Percentiles rank a stretch among this genome's conserved stretches.
phyloP scores from a whole-genome alignment of 371 early-diverging fungal species.

The Cladochytrium tenue region DNA sequence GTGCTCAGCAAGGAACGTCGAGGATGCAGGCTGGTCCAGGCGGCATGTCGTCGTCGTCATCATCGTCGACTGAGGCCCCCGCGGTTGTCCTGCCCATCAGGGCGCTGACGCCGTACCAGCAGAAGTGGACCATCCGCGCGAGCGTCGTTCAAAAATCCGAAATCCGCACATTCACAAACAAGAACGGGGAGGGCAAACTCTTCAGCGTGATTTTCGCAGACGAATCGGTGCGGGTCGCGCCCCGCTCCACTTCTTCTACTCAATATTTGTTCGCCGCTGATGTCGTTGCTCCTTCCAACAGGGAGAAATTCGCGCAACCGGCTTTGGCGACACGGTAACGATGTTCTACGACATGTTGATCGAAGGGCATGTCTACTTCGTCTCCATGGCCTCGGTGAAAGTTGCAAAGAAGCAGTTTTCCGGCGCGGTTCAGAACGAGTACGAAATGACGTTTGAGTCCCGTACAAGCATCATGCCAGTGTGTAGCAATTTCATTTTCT shows the following conservation, averaged over 20 bases:
- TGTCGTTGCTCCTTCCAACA: slow-evolving; percentile 17
- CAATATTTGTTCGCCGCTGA: slow-evolving; percentile 6
- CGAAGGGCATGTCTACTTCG: slow-evolving; percentile 79
- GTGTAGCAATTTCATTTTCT: no score
- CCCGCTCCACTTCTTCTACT: slow-evolving; percentile 4
- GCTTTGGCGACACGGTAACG: slow-evolving; percentile 82
- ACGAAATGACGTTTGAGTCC: slow-evolving; percentile 85
- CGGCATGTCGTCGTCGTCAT: no score
- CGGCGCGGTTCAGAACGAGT: slow-evolving; percentile 77
- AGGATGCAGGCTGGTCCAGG: no score
- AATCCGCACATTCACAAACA: slow-evolving; percentile 80
- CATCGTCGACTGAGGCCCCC: slow-evolving; percentile 30
- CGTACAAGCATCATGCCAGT: slow-evolving; percentile 65
- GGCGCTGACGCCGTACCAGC: slow-evolving; percentile 67
- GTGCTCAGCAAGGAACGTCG: slow-evolving; percentile 5
- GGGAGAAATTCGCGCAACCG: slow-evolving; percentile 91
- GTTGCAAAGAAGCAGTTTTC: slow-evolving; percentile 86
- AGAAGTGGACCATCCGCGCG: slow-evolving; percentile 91
- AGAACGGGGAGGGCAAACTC: slow-evolving; percentile 79
- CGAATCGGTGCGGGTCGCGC: slow-evolving; percentile 62
- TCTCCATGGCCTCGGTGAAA: slow-evolving; percentile 81
- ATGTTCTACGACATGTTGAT: slow-evolving; percentile 72
- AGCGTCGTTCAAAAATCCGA: slow-evolving; percentile 82
- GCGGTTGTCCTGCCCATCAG: slow-evolving; percentile 48
- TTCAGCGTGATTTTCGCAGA: slow-evolving; percentile 89